A percentile compares a stretch with the other conserved stretches of the same genome.
These are phyloP conservation scores for Thelonectria rubi DNA, from an alignment of 2,329 filamentous ascomycete genomes.

Conservation along the genomic window DNA sequence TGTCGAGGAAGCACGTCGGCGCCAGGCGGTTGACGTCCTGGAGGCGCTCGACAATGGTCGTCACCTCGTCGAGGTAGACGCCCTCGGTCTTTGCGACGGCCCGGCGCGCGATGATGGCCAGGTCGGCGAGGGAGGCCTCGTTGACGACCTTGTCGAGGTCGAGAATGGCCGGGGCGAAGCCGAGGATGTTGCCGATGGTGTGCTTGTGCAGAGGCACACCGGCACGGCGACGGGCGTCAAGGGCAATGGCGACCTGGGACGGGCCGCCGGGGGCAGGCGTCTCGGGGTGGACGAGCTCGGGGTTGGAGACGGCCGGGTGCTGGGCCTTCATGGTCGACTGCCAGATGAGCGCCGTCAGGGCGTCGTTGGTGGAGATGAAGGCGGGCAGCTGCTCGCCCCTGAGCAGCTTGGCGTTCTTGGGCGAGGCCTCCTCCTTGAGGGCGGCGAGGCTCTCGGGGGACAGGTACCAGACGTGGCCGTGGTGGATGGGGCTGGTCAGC, in stretches of 20 bases:
- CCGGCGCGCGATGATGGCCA: slow-evolving; percentile 20
- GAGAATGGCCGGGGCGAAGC: slow-evolving; percentile 24
- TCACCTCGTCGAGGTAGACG: slow-evolving; percentile 19
- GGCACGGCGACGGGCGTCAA: slow-evolving; percentile 24
- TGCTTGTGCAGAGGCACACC: slow-evolving; percentile 20
- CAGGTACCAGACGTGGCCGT: slow-evolving; percentile 22
- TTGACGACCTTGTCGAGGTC: slow-evolving; percentile 21
- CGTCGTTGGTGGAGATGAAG: slow-evolving; percentile 25
- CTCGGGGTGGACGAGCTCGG: not conserved
- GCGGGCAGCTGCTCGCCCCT: slow-evolving; percentile 19
- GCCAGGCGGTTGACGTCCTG: slow-evolving; percentile 19
- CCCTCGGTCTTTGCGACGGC: slow-evolving; percentile 17
- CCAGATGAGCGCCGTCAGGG: slow-evolving; percentile 26
- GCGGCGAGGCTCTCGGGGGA: slow-evolving; percentile 18
- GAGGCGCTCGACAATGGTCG: slow-evolving; percentile 17
- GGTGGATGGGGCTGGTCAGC: slow-evolving; percentile 17
- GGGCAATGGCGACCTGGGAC: slow-evolving; percentile 20
- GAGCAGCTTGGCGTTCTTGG: slow-evolving; percentile 21
- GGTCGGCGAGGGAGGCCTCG: slow-evolving; percentile 22
- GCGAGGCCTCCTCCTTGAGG: slow-evolving; percentile 22
- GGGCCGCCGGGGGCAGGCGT: slow-evolving; percentile 13
- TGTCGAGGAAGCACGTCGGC: slow-evolving; percentile 23
- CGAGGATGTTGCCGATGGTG: slow-evolving; percentile 26
- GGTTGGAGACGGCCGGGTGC: slow-evolving; percentile 10
- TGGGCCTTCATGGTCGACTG: slow-evolving; percentile 24